Conservation (phyloP, 345 rosid genomes). For the Dipteronia sinensis region DNA sequence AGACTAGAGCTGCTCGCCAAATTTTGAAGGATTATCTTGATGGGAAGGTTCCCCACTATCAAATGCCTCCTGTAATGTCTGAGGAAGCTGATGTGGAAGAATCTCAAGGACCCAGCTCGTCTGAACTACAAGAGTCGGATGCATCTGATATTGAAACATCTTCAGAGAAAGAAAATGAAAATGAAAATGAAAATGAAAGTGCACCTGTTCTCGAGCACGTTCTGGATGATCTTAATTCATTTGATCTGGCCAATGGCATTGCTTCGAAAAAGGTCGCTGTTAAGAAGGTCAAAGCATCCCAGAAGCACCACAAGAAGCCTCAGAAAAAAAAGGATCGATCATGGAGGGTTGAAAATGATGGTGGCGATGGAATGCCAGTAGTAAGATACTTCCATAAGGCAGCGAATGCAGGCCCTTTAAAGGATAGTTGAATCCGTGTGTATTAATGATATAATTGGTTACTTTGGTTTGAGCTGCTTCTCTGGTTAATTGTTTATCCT, state of each 20-base stretch:
- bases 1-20: conserved; percentile 83
- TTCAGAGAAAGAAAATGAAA: conserved; percentile 18
- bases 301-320: conserved; percentile 77
- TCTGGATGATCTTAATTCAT: conserved; percentile 70
- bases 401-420: conserved; percentile 50
- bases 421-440: conserved; percentile 34
- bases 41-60: conserved; percentile 78
- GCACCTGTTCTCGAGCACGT: conserved; percentile 51
- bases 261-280: conserved; percentile 40
- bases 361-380: conserved; percentile 75
- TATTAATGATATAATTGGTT: neutral
- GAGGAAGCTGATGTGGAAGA: conserved; percentile 37
- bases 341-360: conserved; percentile 68
- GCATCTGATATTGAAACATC: conserved; percentile 46
- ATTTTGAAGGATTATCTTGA: conserved; percentile 83
- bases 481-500: neutral
- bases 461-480: conserved; percentile 1
- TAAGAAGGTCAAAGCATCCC: conserved; percentile 55
- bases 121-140: conserved; percentile 40
- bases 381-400: conserved; percentile 66
- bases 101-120: conserved; percentile 20
- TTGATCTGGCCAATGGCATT: conserved; percentile 74
- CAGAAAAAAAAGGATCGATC: conserved; percentile 64
- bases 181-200: conserved; percentile 25
- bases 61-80: conserved; percentile 68